Percentiles rank a stretch among this genome's conserved stretches.
Conservation (phyloP, 768 basidiomycete genomes). For the Hericium coralloides region DNA sequence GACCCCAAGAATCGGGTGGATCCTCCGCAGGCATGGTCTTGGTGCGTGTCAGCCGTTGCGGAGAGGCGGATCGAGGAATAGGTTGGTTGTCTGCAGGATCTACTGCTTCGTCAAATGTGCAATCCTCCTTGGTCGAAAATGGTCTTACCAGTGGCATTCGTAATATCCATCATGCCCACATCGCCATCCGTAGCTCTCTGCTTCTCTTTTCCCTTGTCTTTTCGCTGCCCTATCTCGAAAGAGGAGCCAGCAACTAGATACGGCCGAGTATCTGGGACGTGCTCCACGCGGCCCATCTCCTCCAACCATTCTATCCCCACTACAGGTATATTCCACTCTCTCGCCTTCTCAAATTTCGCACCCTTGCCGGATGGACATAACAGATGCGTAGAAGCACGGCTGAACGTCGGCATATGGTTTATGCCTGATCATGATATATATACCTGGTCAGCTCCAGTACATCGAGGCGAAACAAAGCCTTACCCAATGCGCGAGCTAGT, state of each 20-base stretch:
- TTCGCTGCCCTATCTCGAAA: slow-evolving; percentile 17
- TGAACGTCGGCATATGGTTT: slow-evolving; percentile 47
- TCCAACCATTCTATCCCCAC: slow-evolving; percentile 65
- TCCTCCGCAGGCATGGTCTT: not conserved
- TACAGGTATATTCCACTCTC: slow-evolving; percentile 72
- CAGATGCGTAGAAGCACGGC: slow-evolving; percentile 66
- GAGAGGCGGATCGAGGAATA: not conserved
- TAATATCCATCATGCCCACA: not conserved
- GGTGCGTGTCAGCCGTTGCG: not conserved
- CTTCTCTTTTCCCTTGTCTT: slow-evolving; percentile 18
- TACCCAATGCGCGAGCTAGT: slow-evolving; percentile 62
- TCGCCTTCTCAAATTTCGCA: slow-evolving; percentile 69
- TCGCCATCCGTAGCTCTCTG: not conserved
- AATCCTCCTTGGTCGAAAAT: not conserved
- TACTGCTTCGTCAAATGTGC: not conserved
- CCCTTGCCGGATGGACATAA: slow-evolving; percentile 67
- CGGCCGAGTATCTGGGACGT: slow-evolving; percentile 28
- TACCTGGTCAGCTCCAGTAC: not conserved
- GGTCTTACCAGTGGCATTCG: not conserved
- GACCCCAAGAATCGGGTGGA: not conserved
- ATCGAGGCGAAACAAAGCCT: slow-evolving; percentile 4
- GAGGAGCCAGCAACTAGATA: slow-evolving; percentile 17
- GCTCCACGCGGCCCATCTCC: slow-evolving; percentile 44
- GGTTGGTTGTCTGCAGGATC: not conserved
- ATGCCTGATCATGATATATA: slow-evolving; percentile 39